These are phyloP conservation scores for Dillenia suffruticosa DNA, from an alignment of 164 flowering plant species.

Conservation along the genomic window DNA sequence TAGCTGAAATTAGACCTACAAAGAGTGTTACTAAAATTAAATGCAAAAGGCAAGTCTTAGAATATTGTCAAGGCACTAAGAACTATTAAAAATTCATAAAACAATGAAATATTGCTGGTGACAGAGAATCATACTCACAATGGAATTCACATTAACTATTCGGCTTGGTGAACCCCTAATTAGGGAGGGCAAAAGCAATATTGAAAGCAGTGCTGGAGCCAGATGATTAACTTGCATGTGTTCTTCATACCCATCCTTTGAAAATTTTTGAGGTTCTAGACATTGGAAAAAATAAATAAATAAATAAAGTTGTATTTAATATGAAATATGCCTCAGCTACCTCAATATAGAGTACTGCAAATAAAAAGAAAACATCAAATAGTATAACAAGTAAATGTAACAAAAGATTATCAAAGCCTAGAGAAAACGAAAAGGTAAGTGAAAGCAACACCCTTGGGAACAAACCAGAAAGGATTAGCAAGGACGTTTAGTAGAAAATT, in stretches of 20 bases:
- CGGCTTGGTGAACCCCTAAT: constrained; percentile 93
- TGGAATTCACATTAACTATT: constrained; percentile 82
- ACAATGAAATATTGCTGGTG: not conserved
- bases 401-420: not conserved
- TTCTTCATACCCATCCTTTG: constrained; percentile 87
- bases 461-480: too few species aligned
- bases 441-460: too few species aligned
- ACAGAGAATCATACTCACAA: constrained; percentile 29
- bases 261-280: constrained; percentile 76
- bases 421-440: not conserved
- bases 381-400: too few species aligned
- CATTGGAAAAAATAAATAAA: not conserved
- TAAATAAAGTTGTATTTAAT: too few species aligned
- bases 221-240: constrained; percentile 99
- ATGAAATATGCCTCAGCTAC: too few species aligned
- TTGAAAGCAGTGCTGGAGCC: constrained; percentile 89
- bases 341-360: too few species aligned
- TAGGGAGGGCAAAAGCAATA: constrained; percentile 89
- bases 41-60: too few species aligned
- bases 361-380: too few species aligned
- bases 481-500: too few species aligned
- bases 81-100: not conserved
- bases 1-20: too few species aligned
- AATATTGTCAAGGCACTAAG: not conserved
- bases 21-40: too few species aligned